Percentiles rank a stretch among this genome's conserved stretches.
Conservation (phyloP, 805 yeast species). For the Kregervanrija delftensis region DNA sequence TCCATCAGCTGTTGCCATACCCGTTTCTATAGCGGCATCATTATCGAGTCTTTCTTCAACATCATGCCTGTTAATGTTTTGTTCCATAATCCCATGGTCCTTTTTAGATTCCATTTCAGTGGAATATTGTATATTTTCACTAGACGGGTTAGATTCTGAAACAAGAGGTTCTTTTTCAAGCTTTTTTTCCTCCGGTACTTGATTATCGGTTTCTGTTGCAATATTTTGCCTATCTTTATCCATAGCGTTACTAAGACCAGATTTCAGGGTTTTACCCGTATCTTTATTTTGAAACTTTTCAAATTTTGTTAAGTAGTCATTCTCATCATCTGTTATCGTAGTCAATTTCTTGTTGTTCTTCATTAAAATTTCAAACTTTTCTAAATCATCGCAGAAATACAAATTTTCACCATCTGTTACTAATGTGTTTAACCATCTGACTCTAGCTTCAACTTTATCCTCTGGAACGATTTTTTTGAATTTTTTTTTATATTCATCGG, state of each 20-base stretch:
- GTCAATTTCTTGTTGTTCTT: slow-evolving; percentile 2
- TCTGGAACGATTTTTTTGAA: slow-evolving; percentile 15
- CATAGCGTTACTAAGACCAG: not conserved
- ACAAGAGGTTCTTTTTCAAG: too few species aligned
- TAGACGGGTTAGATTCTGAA: too few species aligned
- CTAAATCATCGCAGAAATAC: slow-evolving; percentile 13
- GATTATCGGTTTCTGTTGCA: not conserved
- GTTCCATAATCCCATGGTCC: not conserved
- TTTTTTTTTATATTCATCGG: slow-evolving; percentile 12
- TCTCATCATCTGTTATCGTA: slow-evolving; percentile 10
- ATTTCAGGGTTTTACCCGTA: not conserved
- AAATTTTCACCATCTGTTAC: slow-evolving; percentile 20
- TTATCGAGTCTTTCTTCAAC: not conserved
- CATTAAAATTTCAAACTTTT: slow-evolving; percentile 6
- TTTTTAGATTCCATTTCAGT: too few species aligned
- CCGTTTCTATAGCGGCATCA: not conserved
- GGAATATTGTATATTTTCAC: too few species aligned
- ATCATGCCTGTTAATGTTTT: not conserved
- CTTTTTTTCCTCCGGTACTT: too few species aligned
- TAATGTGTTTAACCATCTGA: slow-evolving; percentile 14
- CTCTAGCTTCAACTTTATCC: slow-evolving; percentile 8
- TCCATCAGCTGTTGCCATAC: not conserved
- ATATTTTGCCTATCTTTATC: not conserved
- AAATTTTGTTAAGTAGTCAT: not conserved
- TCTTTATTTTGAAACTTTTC: not conserved